Evolutionary conservation across 306 rosid genomes (phyloP).

Genomic region (Hippophae tibetana): DNA sequence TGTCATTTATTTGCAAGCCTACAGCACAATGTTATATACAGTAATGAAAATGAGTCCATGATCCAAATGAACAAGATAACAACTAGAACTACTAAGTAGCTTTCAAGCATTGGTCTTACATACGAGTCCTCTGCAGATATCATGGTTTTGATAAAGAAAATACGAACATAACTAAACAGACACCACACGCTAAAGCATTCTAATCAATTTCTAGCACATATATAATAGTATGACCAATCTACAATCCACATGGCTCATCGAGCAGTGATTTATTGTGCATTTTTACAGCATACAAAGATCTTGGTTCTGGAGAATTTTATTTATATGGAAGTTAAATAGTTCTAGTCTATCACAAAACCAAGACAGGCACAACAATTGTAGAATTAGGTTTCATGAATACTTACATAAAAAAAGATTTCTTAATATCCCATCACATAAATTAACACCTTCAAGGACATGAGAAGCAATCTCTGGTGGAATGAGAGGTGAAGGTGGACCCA

Average conservation of each 20-base stretch:
- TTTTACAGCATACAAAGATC: too few species aligned
- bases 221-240: too few species aligned
- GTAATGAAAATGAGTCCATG: background rate
- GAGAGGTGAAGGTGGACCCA: conserved; percentile 83
- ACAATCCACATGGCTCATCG: too few species aligned
- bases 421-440: conserved; percentile 79
- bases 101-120: background rate
- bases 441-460: conserved; percentile 83
- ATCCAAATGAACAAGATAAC: conserved; percentile 9
- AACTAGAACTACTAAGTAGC: background rate
- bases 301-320: too few species aligned
- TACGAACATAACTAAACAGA: too few species aligned
- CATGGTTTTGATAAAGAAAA: too few species aligned
- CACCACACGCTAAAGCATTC: too few species aligned
- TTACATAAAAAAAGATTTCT: conserved; percentile 78
- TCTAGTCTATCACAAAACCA: background rate
- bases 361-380: background rate
- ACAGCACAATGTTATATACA: conserved; percentile 1
- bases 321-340: background rate
- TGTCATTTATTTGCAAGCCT: conserved; percentile 94
- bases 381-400: conserved; percentile 12
- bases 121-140: too few species aligned
- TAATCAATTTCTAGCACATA: too few species aligned
- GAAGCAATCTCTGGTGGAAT: conserved; percentile 91
- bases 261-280: too few species aligned